Percentiles rank a stretch among this genome's conserved stretches.
Conservation (phyloP, 78 protist species). For the Dictyostelium brefeldianum region DNA sequence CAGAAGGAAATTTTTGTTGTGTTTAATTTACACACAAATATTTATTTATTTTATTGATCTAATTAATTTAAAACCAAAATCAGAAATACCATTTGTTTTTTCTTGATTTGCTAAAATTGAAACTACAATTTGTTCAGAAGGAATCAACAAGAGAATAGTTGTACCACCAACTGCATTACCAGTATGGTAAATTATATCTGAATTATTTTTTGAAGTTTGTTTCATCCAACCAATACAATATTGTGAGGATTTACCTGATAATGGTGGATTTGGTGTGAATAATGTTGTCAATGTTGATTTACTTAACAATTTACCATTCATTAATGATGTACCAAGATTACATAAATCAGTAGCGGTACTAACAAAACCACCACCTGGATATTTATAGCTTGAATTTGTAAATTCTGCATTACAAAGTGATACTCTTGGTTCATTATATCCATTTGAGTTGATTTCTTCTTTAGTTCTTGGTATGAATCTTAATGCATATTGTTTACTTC, state of each 20-base stretch:
- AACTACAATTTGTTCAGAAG: constrained; percentile 39
- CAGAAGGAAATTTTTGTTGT: no score
- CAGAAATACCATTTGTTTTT: background rate
- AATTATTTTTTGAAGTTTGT: background rate
- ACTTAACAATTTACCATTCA: constrained; percentile 18
- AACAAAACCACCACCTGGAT: constrained; percentile 70
- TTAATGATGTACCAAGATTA: constrained; percentile 22
- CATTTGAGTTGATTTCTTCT: background rate
- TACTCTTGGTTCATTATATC: background rate
- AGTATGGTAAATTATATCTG: constrained; percentile 46
- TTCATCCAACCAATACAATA: constrained; percentile 63
- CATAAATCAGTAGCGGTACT: constrained; percentile 48
- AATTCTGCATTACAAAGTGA: constrained; percentile 44
- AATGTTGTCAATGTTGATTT: background rate
- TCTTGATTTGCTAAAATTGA: constrained; percentile 43
- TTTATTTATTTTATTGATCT: no score
- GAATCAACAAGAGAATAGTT: constrained; percentile 5
- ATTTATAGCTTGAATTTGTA: constrained; percentile 46
- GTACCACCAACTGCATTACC: constrained; percentile 73
- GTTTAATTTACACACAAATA: no score
- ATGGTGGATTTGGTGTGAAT: constrained; percentile 25
- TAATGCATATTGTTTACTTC: constrained; percentile 43
- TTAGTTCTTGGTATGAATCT: background rate
- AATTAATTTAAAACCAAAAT: constrained; percentile 28
- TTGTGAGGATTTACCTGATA: constrained; percentile 24